phyloP scores from a whole-genome alignment of 805 yeast genomes.

The Candida manassasensis region DNA sequence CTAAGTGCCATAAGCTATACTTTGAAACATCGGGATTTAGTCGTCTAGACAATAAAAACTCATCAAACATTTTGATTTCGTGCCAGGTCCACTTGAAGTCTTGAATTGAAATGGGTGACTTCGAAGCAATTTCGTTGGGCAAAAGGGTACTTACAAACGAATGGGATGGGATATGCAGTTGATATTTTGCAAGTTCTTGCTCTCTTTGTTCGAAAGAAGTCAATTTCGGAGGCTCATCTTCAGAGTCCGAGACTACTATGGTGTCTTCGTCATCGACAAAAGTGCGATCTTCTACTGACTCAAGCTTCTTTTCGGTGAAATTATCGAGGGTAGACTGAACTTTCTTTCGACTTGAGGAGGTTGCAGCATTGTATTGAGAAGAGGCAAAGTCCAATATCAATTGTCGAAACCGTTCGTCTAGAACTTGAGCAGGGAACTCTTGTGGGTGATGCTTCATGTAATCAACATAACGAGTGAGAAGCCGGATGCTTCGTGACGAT shows the following conservation, averaged over 20 bases:
- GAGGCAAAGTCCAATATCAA: neutral
- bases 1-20: conserved; percentile 24
- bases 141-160: neutral
- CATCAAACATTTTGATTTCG: conserved; percentile 23
- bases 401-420: neutral
- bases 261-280: conserved; percentile 3
- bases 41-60: conserved; percentile 19
- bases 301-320: too few species aligned
- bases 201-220: conserved; percentile 4
- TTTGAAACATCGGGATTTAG: conserved; percentile 17
- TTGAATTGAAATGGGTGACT: neutral
- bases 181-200: conserved; percentile 2
- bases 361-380: neutral
- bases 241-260: conserved; percentile 11
- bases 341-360: neutral
- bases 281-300: neutral
- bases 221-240: conserved; percentile 8
- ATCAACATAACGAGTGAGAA: conserved; percentile 8
- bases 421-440: neutral
- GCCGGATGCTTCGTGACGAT: conserved; percentile 13
- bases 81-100: neutral
- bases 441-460: neutral
- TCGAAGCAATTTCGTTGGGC: neutral
- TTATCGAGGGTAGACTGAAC: neutral
- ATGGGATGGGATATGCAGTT: neutral